Conservation (phyloP, 116 monocot species). For the Phalaenopsis hybrid region DNA sequence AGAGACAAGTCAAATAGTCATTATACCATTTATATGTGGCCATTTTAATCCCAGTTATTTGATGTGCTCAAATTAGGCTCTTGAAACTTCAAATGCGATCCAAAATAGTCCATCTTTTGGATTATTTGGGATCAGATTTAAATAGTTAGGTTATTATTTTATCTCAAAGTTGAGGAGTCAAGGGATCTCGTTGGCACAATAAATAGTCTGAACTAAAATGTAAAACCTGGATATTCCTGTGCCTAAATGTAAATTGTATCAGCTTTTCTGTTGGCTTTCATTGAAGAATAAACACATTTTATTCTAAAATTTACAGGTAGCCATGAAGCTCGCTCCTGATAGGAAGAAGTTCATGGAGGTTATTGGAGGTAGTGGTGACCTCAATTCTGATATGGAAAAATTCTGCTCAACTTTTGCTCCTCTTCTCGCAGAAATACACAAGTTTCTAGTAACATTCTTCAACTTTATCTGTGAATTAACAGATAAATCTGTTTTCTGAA, state of each 20-base stretch:
- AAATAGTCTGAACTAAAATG: too few species aligned
- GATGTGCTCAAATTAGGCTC: too few species aligned
- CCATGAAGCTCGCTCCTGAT: conserved; percentile 92
- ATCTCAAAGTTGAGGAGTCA: too few species aligned
- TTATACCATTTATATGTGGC: too few species aligned
- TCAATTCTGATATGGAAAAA: conserved; percentile 64
- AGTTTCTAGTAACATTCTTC: conserved; percentile 50
- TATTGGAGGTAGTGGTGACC: conserved; percentile 60
- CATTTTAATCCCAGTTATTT: too few species aligned
- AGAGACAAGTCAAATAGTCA: too few species aligned
- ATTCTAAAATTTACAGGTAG: conserved; percentile 34
- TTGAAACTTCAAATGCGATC: too few species aligned
- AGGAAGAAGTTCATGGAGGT: conserved; percentile 98
- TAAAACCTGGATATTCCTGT: neutral
- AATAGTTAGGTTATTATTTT: too few species aligned
- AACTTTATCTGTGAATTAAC: neutral
- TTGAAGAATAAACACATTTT: neutral
- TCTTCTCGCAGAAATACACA: conserved; percentile 78
- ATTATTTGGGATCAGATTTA: too few species aligned
- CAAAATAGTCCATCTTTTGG: too few species aligned
- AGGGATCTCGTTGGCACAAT: too few species aligned
- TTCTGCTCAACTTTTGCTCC: conserved; percentile 70
- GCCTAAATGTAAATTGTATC: neutral
- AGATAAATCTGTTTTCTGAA: neutral
- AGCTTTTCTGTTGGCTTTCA: neutral